A percentile compares a stretch with the other conserved stretches of the same genome.
Conservation (phyloP, 2,329 filamentous ascomycete species). For the Colletotrichum godetiae region DNA sequence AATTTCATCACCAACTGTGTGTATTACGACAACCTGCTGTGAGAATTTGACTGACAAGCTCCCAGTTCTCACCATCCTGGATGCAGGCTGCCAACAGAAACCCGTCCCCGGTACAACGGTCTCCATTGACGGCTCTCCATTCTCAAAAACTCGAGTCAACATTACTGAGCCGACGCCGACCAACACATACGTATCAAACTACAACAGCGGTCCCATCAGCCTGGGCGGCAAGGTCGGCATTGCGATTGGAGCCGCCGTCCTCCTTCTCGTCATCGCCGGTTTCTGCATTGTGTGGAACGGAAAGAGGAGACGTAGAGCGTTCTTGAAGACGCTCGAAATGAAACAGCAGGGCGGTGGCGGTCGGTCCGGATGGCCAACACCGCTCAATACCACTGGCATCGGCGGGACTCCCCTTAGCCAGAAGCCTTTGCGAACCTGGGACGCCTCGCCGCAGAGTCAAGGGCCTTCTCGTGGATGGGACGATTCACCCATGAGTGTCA, state of each 20-base stretch:
- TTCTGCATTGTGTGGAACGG: constrained; percentile 67
- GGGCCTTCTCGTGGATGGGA: constrained; percentile 64
- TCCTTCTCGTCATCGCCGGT: constrained; percentile 60
- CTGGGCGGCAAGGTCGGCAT: constrained; percentile 70
- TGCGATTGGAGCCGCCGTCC: constrained; percentile 60
- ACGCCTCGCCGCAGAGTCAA: constrained; percentile 67
- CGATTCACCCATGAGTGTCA: constrained; percentile 57
- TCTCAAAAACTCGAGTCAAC: constrained; percentile 59
- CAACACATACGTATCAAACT: constrained; percentile 51
- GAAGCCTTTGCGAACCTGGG: constrained; percentile 58
- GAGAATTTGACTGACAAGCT: constrained; percentile 23
- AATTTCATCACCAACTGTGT: constrained; percentile 66
- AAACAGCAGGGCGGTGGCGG: constrained; percentile 45
- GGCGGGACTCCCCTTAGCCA: no score
- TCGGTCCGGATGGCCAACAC: constrained; percentile 56
- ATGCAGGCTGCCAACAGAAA: constrained; percentile 66
- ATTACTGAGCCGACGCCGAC: constrained; percentile 61
- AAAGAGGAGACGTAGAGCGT: constrained; percentile 64
- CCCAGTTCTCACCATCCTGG: constrained; percentile 60
- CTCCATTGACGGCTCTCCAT: constrained; percentile 63
- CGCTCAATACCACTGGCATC: no score
- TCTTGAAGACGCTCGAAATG: constrained; percentile 59
- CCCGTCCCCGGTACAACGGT: constrained; percentile 59
- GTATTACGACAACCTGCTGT: no score
- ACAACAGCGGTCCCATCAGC: constrained; percentile 57